Base-by-base conservation (phyloP, 352 stramenopile species). In the Phytophthora meadii region DNA sequence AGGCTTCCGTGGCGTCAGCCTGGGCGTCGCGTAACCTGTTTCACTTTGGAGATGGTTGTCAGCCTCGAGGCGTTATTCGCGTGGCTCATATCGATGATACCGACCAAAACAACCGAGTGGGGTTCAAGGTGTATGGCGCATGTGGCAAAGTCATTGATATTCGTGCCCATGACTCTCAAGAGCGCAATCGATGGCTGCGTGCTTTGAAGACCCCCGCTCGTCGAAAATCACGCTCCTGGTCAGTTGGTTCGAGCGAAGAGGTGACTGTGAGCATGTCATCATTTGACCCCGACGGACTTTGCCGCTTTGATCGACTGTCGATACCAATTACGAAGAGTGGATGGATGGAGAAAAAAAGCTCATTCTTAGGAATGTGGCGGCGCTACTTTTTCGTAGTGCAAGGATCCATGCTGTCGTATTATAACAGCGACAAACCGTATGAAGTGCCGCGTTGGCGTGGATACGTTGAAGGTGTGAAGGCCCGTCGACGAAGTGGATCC, bases 331-430 rank as follows among this genome's bases (percentile, higher is more conserved):
- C 65, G 25, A 88, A 87, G 53, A 84, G 72, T 42, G 84, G 84
- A 19, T 92, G 84, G 84, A 72, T 92, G 52, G 70, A 82, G 66
- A 91, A 89, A 58, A 79, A 73, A 7, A 87, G 54, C 19, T 83
- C 84, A 49, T 77, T 89, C 19, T 58, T 88, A 9, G 69, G 74
- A 30, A 71, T 84, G 34, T 92, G 81, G 84, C 79, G 83, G 39
- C 69, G 75, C 12, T 89, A 91, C 61, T 93, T 91, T 42, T 93
- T 90, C 62, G 84, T 93, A 22, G 49, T 91, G 4, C 82, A 93
- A 56, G 84, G 77, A 27, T 75, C 78, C 4, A 91, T 89, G 80
- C 37, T 93, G 30, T 85, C 78, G 53, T 93, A 91, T 61, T 91
- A 93, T 61, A 69, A 82, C 14, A 88, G 65, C 28, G 82, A 93